Evolutionary conservation across 768 basidiomycete genomes (phyloP).

Genomic region (Gloeostereum incarnatum): DNA sequence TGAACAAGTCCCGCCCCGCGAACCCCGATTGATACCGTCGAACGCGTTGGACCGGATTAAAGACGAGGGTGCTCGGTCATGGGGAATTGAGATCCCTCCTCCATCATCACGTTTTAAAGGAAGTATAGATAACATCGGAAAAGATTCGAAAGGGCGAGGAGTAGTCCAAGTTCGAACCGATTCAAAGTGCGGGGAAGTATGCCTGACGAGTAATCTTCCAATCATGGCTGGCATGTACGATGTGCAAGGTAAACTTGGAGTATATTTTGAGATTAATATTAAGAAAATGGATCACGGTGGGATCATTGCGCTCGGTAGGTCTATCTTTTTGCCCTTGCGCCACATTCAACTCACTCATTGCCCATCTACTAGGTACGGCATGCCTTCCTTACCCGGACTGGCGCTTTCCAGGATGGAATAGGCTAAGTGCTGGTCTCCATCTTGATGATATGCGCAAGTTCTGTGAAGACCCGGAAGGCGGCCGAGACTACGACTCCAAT

Average conservation of each 20-base stretch:
- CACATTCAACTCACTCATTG: not conserved
- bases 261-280: conserved; percentile 58
- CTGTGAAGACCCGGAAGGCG: conserved; percentile 60
- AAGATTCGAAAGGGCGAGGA: conserved; percentile 22
- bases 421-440: conserved; percentile 54
- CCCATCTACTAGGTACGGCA: conserved; percentile 37
- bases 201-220: conserved; percentile 51
- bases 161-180: conserved; percentile 33
- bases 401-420: conserved; percentile 66
- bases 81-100: conserved; percentile 37
- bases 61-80: conserved; percentile 35
- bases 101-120: conserved; percentile 29
- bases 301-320: conserved; percentile 48
- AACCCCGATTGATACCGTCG: conserved; percentile 41
- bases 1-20: conserved; percentile 21
- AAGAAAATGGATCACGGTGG: conserved; percentile 40
- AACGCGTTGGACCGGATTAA: conserved; percentile 42
- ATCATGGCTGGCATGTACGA: conserved; percentile 54
- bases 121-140: conserved; percentile 21
- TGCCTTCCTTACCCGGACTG: conserved; percentile 58
- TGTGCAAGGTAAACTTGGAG: conserved; percentile 40
- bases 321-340: not conserved
- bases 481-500: conserved; percentile 39
- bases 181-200: conserved; percentile 34
- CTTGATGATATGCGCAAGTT: conserved; percentile 69